phyloP scores from a whole-genome alignment of 2,329 filamentous ascomycete species.

The Cyclaneusma minus region DNA sequence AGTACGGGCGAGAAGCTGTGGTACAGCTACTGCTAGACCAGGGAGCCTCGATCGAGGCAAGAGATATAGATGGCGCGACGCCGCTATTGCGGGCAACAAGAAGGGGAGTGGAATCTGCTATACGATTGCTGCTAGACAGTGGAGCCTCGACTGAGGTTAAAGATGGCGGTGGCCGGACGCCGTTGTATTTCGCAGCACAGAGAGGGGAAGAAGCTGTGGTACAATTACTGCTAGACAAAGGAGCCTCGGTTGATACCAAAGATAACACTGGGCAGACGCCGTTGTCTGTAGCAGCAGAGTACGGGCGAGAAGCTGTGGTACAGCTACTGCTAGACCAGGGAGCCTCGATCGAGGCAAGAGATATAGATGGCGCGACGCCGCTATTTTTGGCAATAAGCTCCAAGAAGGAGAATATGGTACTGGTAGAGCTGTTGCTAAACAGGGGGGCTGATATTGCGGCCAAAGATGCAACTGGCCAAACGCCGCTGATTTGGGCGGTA shows the following conservation, averaged over 20 bases:
- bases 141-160: conserved; percentile 10
- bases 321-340: conserved; percentile 1
- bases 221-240: conserved; percentile 7
- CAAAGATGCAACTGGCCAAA: neutral
- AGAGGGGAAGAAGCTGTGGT: conserved; percentile 12
- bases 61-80: conserved; percentile 4
- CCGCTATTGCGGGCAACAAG: conserved; percentile 8
- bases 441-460: conserved; percentile 2
- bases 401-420: conserved; percentile 8
- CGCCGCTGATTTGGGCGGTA: conserved; percentile 7
- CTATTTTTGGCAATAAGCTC: conserved; percentile 15
- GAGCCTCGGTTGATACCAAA: conserved; percentile 7
- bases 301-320: conserved; percentile 1
- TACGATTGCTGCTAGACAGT: conserved; percentile 15
- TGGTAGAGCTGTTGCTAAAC: conserved; percentile 9
- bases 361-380: conserved; percentile 2
- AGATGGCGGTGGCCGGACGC: conserved; percentile 15
- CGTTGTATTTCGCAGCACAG: conserved; percentile 15
- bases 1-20: neutral
- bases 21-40: conserved; percentile 1
- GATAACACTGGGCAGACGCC: conserved; percentile 1
- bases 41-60: too few species aligned
- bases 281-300: neutral
- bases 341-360: neutral
- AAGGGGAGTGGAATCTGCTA: too few species aligned